These are phyloP conservation scores for Phytophthora cactorum DNA, from an alignment of 352 stramenopile species.

Conservation along the genomic window DNA sequence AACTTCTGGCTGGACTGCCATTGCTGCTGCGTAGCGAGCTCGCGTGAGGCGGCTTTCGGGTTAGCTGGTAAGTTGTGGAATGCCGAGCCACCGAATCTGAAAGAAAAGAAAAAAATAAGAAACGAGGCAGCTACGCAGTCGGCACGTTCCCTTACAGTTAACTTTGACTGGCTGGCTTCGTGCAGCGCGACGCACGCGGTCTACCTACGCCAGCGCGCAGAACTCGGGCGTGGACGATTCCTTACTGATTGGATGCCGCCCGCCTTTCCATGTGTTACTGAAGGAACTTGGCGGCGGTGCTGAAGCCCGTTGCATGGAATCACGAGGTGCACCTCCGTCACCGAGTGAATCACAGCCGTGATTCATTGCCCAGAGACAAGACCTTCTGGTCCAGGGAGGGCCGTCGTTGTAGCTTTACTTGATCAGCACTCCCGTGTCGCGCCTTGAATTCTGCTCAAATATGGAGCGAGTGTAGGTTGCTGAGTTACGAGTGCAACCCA, in stretches of 20 bases:
- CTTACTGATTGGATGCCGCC: conserved; percentile 28
- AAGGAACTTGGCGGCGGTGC: conserved; percentile 2
- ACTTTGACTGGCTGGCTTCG: conserved; percentile 14
- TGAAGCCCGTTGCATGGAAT: conserved; percentile 4
- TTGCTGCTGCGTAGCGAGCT: conserved; percentile 9
- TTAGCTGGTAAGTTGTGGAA: conserved; percentile 25
- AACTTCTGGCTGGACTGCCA: conserved; percentile 30
- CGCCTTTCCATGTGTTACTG: conserved; percentile 29
- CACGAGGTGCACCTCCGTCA: background rate
- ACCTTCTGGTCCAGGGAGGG: conserved; percentile 8
- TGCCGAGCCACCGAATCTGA: conserved; percentile 9
- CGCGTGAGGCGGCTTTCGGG: conserved; percentile 1
- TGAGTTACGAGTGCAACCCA: background rate
- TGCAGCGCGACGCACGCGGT: conserved; percentile 7
- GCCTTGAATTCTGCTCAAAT: background rate
- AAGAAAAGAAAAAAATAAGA: conserved; percentile 15
- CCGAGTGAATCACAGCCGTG: conserved; percentile 1
- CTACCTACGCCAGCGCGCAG: conserved; percentile 15
- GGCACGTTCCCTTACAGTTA: conserved; percentile 1
- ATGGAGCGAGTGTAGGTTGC: background rate
- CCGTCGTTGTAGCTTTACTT: background rate
- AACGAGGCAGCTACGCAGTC: conserved; percentile 16
- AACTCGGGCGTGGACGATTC: conserved; percentile 11
- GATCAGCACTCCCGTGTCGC: conserved; percentile 1
- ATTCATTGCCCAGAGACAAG: conserved; percentile 14